Percentiles rank a stretch among this genome's conserved stretches.
These are phyloP conservation scores for Agroathelia rolfsii DNA, from an alignment of 1,284 basidiomycete species.

Conservation along the genomic window DNA sequence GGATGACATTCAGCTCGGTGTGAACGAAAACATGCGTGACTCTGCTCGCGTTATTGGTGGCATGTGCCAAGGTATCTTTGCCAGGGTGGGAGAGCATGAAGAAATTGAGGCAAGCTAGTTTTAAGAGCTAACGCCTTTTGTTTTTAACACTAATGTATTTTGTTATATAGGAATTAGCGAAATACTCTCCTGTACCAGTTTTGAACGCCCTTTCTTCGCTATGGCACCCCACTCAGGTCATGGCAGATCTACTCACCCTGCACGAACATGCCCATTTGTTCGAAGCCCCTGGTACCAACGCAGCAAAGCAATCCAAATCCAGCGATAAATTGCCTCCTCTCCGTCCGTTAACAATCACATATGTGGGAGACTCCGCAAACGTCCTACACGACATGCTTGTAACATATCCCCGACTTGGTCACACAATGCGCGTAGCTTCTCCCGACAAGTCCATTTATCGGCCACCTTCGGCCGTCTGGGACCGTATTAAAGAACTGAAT, in stretches of 20 bases:
- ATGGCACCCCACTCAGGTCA: constrained; percentile 94
- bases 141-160: background rate
- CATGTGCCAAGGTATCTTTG: constrained; percentile 97
- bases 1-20: constrained; percentile 92
- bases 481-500: constrained; percentile 57
- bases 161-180: constrained; percentile 65
- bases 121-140: background rate
- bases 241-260: constrained; percentile 89
- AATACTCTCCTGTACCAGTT: constrained; percentile 86
- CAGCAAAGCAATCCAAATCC: constrained; percentile 4
- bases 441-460: constrained; percentile 58
- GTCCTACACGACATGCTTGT: constrained; percentile 98
- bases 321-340: constrained; percentile 33
- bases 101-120: constrained; percentile 74
- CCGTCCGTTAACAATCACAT: constrained; percentile 75
- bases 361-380: constrained; percentile 94
- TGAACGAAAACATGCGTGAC: constrained; percentile 86
- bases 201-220: constrained; percentile 92
- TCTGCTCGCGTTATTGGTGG: constrained; percentile 82
- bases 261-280: constrained; percentile 65
- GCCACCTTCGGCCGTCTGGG: constrained; percentile 75
- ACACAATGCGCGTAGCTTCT: constrained; percentile 77
- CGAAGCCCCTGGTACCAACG: constrained; percentile 11
- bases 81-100: constrained; percentile 83
- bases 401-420: constrained; percentile 85